Evolutionary conservation across 805 yeast species (phyloP).

Genomic region (Schwanniomyces occidentalis): DNA sequence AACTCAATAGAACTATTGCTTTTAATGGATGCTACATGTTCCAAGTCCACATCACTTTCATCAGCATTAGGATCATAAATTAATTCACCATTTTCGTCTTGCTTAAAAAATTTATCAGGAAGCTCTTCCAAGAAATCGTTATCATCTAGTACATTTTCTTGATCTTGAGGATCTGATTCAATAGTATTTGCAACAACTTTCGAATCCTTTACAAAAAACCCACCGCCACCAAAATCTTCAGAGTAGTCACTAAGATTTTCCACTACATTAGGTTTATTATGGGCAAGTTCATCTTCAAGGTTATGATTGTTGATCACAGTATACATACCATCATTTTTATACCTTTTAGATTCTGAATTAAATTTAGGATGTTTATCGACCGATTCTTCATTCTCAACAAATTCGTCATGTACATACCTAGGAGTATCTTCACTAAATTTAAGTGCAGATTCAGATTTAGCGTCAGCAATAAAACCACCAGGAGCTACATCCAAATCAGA

Average conservation of each 20-base stretch:
- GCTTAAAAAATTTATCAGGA: slow-evolving; percentile 19
- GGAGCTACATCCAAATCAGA: slow-evolving; percentile 3
- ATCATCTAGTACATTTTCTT: not conserved
- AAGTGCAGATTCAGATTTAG: not conserved
- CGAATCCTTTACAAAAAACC: slow-evolving; percentile 15
- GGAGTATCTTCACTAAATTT: too few relatives aligned
- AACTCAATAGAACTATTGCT: too few relatives aligned
- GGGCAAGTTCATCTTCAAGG: not conserved
- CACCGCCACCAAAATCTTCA: slow-evolving; percentile 18
- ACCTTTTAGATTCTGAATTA: too few relatives aligned
- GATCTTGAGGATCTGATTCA: too few relatives aligned
- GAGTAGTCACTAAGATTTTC: not conserved
- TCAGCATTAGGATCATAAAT: slow-evolving; percentile 17
- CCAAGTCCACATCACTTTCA: too few relatives aligned
- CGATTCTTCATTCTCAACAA: too few relatives aligned
- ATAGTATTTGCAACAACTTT: not conserved
- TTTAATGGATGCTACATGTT: too few relatives aligned
- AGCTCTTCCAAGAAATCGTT: slow-evolving; percentile 8
- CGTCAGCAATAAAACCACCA: slow-evolving; percentile 11
- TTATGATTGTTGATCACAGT: too few relatives aligned
- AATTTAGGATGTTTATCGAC: too few relatives aligned
- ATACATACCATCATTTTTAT: too few relatives aligned
- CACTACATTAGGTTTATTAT: not conserved
- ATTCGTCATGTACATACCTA: too few relatives aligned
- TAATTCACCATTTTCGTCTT: slow-evolving; percentile 19